Conservation (phyloP, 2,329 filamentous ascomycete genomes). For the Fonsecaea multimorphosa region DNA sequence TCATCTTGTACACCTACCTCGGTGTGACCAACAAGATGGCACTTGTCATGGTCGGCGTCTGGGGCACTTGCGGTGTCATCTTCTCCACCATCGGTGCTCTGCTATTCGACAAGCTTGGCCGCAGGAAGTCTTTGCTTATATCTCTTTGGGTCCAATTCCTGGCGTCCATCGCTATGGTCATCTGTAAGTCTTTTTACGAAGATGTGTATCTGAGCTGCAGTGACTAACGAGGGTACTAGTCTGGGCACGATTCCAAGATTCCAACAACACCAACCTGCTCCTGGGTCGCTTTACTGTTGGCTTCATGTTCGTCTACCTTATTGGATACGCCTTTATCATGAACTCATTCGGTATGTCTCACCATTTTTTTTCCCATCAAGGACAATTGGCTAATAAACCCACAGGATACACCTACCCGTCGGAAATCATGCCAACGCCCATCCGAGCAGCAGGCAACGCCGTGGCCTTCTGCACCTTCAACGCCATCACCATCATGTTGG, state of each 20-base stretch:
- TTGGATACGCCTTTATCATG: constrained; percentile 27
- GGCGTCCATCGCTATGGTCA: constrained; percentile 19
- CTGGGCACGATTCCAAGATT: constrained; percentile 23
- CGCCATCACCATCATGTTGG: constrained; percentile 28
- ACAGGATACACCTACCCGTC: constrained; percentile 11
- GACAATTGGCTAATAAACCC: too few relatives aligned
- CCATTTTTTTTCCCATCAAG: too few relatives aligned
- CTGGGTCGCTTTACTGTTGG: constrained; percentile 23
- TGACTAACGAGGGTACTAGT: constrained; percentile 8
- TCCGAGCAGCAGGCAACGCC: constrained; percentile 23
- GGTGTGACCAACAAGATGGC: constrained; percentile 18
- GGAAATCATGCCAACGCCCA: constrained; percentile 24
- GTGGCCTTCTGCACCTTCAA: constrained; percentile 27
- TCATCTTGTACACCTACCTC: constrained; percentile 26
- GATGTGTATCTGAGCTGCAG: neutral
- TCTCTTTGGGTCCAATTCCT: constrained; percentile 16
- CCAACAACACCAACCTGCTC: constrained; percentile 19
- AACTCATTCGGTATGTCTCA: constrained; percentile 17
- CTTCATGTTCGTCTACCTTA: constrained; percentile 25
- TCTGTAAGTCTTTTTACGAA: constrained; percentile 12
- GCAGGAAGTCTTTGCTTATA: constrained; percentile 17
- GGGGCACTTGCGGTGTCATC: constrained; percentile 21
- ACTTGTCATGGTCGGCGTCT: constrained; percentile 24
- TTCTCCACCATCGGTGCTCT: constrained; percentile 23
- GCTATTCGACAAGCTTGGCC: constrained; percentile 23